Conservation (phyloP, 73 alveolate genomes). For the Blepharisma japonicum region DNA sequence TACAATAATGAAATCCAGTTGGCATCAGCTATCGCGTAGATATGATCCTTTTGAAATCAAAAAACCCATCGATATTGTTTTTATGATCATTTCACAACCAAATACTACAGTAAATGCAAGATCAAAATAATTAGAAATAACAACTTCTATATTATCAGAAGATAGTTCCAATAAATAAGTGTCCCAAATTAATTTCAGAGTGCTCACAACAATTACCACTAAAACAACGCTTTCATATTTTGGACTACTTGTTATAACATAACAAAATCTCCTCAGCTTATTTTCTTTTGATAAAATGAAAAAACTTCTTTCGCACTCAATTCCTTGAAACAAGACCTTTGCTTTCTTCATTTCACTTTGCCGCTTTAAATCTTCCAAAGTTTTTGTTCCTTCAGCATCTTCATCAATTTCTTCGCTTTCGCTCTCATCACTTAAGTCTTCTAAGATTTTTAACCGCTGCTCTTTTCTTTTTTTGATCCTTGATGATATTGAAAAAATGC, state of each 20-base stretch:
- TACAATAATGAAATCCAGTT: constrained; percentile 91
- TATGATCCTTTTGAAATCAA: constrained; percentile 80
- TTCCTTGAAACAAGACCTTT: constrained; percentile 72
- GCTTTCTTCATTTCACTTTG: constrained; percentile 39
- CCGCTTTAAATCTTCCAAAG: constrained; percentile 53
- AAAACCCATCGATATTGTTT: constrained; percentile 87
- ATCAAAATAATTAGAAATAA: constrained; percentile 50
- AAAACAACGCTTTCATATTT: constrained; percentile 76
- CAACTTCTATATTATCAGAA: constrained; percentile 29
- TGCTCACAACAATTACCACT: constrained; percentile 70
- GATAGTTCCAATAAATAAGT: constrained; percentile 61
- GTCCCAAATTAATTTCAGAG: constrained; percentile 81
- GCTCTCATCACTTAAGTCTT: constrained; percentile 34
- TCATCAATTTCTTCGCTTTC: constrained; percentile 54
- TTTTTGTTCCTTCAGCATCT: constrained; percentile 47
- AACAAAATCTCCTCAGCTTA: constrained; percentile 65
- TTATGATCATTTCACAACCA: constrained; percentile 73
- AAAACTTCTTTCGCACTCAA: constrained; percentile 76
- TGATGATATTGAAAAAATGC: constrained; percentile 7
- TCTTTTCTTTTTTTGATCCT: neutral
- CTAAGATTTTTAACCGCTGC: neutral
- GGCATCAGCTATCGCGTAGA: constrained; percentile 92
- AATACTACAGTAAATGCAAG: constrained; percentile 72
- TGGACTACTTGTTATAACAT: constrained; percentile 55
- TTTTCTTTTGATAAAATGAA: constrained; percentile 74